Conservation (phyloP, 352 stramenopile species). For the Phytophthora citrophthora region DNA sequence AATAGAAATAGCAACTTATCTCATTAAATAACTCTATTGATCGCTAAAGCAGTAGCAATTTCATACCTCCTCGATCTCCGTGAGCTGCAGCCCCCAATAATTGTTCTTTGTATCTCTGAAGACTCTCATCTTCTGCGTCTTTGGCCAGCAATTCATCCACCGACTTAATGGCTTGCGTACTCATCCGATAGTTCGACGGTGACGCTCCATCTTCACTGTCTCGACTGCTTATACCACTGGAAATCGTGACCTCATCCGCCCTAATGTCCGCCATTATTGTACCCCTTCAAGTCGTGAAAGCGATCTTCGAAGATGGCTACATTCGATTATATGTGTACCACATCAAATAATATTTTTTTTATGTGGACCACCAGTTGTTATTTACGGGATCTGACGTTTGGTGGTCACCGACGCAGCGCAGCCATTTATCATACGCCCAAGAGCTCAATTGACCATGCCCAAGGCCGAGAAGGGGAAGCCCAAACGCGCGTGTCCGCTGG, state of each 20-base stretch:
- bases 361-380: not conserved
- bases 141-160: constrained; percentile 80
- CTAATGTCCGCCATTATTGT: constrained; percentile 2
- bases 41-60: not conserved
- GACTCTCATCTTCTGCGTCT: constrained; percentile 84
- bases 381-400: constrained; percentile 7
- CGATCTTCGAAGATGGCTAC: constrained; percentile 30
- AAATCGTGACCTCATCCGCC: constrained; percentile 26
- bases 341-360: not conserved
- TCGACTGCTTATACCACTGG: constrained; percentile 23
- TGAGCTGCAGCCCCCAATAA: constrained; percentile 78
- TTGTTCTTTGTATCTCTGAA: constrained; percentile 87
- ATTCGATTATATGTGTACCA: constrained; percentile 6
- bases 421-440: constrained; percentile 33
- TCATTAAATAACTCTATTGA: no score
- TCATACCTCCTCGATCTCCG: constrained; percentile 77
- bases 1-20: not conserved
- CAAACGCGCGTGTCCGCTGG: constrained; percentile 85
- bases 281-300: not conserved
- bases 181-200: constrained; percentile 65
- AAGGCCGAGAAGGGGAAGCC: constrained; percentile 78
- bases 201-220: constrained; percentile 45
- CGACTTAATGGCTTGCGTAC: constrained; percentile 57
- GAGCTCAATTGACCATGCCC: constrained; percentile 50
- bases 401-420: constrained; percentile 34